Conservation (phyloP, 306 rosid genomes). For the Vicia villosa region DNA sequence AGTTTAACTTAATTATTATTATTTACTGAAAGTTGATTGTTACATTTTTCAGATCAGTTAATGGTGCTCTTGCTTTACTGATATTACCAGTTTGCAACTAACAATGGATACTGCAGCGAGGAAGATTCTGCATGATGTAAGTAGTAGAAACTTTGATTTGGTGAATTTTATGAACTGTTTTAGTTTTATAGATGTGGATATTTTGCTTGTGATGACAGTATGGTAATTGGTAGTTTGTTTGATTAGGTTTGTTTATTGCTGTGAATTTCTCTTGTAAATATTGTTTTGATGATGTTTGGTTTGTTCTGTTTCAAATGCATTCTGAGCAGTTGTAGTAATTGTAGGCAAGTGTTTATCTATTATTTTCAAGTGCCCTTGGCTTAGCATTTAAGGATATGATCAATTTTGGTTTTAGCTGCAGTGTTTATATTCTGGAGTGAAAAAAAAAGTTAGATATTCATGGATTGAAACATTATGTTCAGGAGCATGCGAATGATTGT, state of each 20-base stretch:
- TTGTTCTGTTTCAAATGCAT: slow-evolving; percentile 24
- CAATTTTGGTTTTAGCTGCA: slow-evolving; percentile 21
- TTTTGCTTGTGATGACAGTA: neutral
- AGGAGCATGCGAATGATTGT: slow-evolving; percentile 61
- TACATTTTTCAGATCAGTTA: slow-evolving; percentile 41
- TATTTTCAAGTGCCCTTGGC: neutral
- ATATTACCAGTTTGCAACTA: slow-evolving; percentile 25
- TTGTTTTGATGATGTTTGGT: slow-evolving; percentile 11
- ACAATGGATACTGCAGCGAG: slow-evolving; percentile 44
- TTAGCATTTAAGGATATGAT: neutral
- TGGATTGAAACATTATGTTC: slow-evolving; percentile 40
- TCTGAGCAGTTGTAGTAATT: neutral
- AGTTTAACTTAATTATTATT: neutral
- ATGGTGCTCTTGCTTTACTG: slow-evolving; percentile 23
- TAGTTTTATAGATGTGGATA: slow-evolving; percentile 15
- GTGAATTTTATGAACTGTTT: neutral
- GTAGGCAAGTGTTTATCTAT: neutral
- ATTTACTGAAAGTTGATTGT: neutral
- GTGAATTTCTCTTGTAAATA: slow-evolving; percentile 12
- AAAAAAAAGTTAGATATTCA: slow-evolving; percentile 9
- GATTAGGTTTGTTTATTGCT: slow-evolving; percentile 16
- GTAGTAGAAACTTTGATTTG: slow-evolving; percentile 33
- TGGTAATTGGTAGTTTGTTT: slow-evolving; percentile 12
- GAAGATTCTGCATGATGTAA: slow-evolving; percentile 54
- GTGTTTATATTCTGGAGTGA: slow-evolving; percentile 19